phyloP scores from a whole-genome alignment of 768 basidiomycete genomes.

The Clavaria fumosa region DNA sequence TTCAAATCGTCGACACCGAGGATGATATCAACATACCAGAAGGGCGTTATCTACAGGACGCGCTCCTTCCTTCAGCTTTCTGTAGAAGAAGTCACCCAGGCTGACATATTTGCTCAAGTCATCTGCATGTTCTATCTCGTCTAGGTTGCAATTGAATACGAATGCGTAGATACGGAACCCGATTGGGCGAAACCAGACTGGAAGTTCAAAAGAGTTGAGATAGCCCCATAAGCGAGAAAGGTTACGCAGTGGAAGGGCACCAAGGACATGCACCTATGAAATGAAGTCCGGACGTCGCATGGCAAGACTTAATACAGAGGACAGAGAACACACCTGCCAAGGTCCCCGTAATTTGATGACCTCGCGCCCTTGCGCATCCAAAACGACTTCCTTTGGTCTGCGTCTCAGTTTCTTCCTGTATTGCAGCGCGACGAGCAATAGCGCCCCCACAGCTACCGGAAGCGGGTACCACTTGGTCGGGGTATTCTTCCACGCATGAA shows the following conservation, averaged over 20 bases:
- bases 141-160: conserved; percentile 88
- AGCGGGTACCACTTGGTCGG: conserved; percentile 94
- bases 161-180: conserved; percentile 75
- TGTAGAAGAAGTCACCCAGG: conserved; percentile 94
- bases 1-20: not conserved
- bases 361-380: conserved; percentile 75
- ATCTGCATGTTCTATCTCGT: conserved; percentile 59
- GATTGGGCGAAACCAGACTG: conserved; percentile 88
- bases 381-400: conserved; percentile 46
- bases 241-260: conserved; percentile 85
- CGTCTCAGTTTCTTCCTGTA: conserved; percentile 44
- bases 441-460: conserved; percentile 77
- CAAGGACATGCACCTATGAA: conserved; percentile 95
- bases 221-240: conserved; percentile 98
- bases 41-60: conserved; percentile 66
- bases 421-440: conserved; percentile 69
- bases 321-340: conserved; percentile 58
- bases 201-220: conserved; percentile 82
- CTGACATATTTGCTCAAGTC: conserved; percentile 71
- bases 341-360: conserved; percentile 74
- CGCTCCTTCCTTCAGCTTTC: conserved; percentile 65
- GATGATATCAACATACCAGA: conserved; percentile 33
- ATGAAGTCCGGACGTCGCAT: not conserved
- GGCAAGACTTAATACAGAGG: not conserved
- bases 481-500: conserved; percentile 70